Conservation (phyloP, 805 yeast species). For the Wickerhamomyces strasburgensis region DNA sequence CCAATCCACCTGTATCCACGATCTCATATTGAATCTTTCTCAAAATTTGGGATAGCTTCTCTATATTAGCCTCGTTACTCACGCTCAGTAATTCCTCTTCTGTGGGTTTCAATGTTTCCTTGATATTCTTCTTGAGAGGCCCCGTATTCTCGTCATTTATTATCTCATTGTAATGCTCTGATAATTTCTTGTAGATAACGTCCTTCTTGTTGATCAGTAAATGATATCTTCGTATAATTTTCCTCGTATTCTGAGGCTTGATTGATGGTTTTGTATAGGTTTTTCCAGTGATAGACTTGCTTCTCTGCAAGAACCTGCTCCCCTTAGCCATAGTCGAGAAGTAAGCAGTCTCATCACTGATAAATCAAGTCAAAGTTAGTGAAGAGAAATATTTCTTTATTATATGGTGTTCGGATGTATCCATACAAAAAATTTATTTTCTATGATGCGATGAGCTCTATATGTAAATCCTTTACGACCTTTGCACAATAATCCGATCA, state of each 20-base stretch:
- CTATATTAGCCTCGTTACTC: constrained; percentile 11
- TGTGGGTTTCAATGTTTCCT: constrained; percentile 10
- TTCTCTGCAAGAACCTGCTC: constrained; percentile 15
- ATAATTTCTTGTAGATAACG: constrained; percentile 33
- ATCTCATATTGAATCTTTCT: constrained; percentile 61
- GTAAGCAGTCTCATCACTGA: neutral
- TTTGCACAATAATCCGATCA: no score
- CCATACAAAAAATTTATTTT: neutral
- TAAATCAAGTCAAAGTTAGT: neutral
- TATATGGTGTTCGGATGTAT: neutral
- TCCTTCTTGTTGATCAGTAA: constrained; percentile 55
- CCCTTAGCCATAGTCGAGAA: neutral
- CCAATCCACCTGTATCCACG: constrained; percentile 65
- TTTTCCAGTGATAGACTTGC: constrained; percentile 27
- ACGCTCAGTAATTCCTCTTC: constrained; percentile 15
- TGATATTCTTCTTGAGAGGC: constrained; percentile 5
- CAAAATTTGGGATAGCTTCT: constrained; percentile 28
- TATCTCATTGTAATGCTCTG: constrained; percentile 13
- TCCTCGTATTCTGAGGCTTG: constrained; percentile 69
- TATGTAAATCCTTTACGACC: neutral
- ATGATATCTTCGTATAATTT: constrained; percentile 74
- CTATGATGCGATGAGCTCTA: neutral
- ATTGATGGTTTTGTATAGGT: constrained; percentile 38
- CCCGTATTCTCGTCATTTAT: constrained; percentile 24
- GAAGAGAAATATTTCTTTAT: no score